A percentile compares a stretch with the other conserved stretches of the same genome.
Evolutionary conservation across 2,329 filamentous ascomycete genomes (phyloP).

Genomic region (Sphaceloma murrayae): DNA sequence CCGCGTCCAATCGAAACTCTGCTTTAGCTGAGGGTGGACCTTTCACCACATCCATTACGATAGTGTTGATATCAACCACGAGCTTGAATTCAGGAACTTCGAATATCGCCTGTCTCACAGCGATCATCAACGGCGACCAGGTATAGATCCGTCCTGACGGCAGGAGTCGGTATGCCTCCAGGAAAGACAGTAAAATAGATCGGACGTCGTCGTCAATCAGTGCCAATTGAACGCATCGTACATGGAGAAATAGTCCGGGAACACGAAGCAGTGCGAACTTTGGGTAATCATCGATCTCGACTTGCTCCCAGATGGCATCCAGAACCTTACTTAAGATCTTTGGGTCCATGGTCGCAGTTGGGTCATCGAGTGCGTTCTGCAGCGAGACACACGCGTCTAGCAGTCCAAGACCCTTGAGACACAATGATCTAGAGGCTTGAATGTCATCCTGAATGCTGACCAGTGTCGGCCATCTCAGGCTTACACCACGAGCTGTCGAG

Average conservation of each 20-base stretch:
- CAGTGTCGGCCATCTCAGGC: conserved; percentile 19
- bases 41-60: conserved; percentile 33
- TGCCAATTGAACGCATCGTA: conserved; percentile 24
- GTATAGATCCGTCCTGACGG: conserved; percentile 26
- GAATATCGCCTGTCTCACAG: conserved; percentile 23
- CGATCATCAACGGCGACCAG: conserved; percentile 24
- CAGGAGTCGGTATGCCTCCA: conserved; percentile 19
- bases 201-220: conserved; percentile 13
- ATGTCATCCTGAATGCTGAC: conserved; percentile 24
- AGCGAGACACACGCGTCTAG: conserved; percentile 25
- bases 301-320: conserved; percentile 38
- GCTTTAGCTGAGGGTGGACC: conserved; percentile 34
- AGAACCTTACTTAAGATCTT: conserved; percentile 19
- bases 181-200: conserved; percentile 12
- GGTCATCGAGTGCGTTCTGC: conserved; percentile 21
- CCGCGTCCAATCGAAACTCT: conserved; percentile 39
- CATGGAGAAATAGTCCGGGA: conserved; percentile 32
- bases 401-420: conserved; percentile 27
- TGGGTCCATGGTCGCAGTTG: background rate
- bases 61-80: conserved; percentile 31
- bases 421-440: conserved; percentile 25
- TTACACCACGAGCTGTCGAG: too few relatives aligned
- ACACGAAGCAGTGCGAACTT: conserved; percentile 32
- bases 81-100: conserved; percentile 24
- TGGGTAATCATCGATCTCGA: conserved; percentile 40